Evolutionary conservation across 768 basidiomycete genomes (phyloP), one percentile per base, ranked within the genome.

Genomic region (Serendipita sp.): DNA sequence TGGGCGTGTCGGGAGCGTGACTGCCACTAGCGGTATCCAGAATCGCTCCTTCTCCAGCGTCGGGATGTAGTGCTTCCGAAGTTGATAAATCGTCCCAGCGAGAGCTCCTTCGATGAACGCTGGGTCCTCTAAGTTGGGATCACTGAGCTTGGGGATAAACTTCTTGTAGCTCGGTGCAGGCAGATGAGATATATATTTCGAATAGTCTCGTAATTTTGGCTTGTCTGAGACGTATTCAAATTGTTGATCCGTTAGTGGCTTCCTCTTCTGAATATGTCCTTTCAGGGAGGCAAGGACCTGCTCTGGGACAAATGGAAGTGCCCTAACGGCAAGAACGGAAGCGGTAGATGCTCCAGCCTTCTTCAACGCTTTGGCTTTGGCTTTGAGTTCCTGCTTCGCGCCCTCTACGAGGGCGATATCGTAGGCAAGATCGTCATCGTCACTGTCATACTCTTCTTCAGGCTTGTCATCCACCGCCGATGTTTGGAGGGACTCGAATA

Each of bases 1-100:
- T 0, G 78, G 76, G 17, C 77, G 75, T 5, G 76, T 78, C 7
- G 76, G 72, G 38, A 75, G 62, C 0, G 75, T 76, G 48, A 76
- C 63, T 11, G 74, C 71, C 17, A 78, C 34, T 41, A 78, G 64
- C 0, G 78, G 77, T 0, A 73, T 73, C 73, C 74, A 77, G 66
- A 75, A 77, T 16, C 75, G 74, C 43, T 63, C 53, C 1, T 64
- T 48, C 11, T 48, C 34, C 16, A 76, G 70, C 0, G 68, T 70
- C 17, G 69, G 66, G 7, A 72, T 48, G 65, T 76, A 76, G 22
- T 64, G 58, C 3, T 41, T 53, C n/a, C 75, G 74, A 17, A 68
- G 42, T 34, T 48, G 45, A 16, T 65, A 48, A 9, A n/a, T 28
- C 20, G 45, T 48, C n/a, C 45, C 45, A 9, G 45, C 45, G 5